A percentile compares a stretch with the other conserved stretches of the same genome.
Evolutionary conservation across 495 filamentous ascomycete species (phyloP).

Genomic region (Cercophora samala): DNA sequence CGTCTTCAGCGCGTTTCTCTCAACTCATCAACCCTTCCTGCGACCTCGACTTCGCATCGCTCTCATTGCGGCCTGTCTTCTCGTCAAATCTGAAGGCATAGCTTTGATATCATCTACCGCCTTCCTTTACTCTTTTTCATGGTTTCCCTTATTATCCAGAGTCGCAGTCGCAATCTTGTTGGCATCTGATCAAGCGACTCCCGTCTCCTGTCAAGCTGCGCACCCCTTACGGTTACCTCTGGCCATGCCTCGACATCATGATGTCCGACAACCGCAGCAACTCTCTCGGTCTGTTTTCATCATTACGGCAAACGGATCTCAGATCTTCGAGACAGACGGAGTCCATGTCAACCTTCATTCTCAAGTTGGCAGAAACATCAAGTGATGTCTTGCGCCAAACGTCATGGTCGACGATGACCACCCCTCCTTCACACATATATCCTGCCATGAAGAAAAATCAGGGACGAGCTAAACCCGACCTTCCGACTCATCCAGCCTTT

Average conservation of each 20-base stretch:
- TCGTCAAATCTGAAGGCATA: neutral
- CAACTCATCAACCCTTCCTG: too few relatives aligned
- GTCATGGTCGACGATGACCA: too few relatives aligned
- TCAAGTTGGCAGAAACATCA: constrained; percentile 13
- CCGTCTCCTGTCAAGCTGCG: neutral
- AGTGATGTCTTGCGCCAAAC: constrained; percentile 12
- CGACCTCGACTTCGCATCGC: neutral
- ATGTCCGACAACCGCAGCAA: neutral
- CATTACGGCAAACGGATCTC: neutral
- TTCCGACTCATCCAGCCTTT: constrained; percentile 10
- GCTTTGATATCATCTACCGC: neutral
- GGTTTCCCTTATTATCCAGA: neutral
- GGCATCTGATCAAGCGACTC: neutral
- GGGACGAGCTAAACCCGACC: constrained; percentile 19
- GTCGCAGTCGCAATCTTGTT: neutral
- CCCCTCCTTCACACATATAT: neutral
- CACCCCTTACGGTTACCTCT: neutral
- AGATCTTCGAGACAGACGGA: neutral
- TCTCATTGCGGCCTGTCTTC: neutral
- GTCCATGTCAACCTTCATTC: neutral
- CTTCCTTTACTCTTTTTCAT: neutral
- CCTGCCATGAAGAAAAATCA: constrained; percentile 23
- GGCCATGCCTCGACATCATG: too few relatives aligned
- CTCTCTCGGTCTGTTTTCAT: neutral
- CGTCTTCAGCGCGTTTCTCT: too few relatives aligned